Evolutionary conservation across 495 filamentous ascomycete genomes (phyloP).

Genomic region (Evansstolkia leycettana): DNA sequence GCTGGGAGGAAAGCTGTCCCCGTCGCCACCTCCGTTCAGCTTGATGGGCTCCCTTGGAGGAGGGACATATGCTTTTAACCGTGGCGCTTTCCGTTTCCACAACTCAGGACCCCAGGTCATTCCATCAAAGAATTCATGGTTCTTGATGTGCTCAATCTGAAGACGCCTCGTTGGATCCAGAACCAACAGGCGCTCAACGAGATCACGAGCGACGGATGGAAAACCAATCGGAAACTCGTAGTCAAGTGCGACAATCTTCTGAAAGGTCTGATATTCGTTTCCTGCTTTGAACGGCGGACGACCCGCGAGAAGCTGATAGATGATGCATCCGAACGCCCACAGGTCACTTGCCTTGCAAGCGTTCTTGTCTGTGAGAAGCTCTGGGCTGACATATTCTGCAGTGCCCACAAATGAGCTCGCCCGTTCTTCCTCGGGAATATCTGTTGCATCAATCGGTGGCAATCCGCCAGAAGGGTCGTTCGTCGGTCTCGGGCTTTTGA

Average conservation of each 20-base stretch:
- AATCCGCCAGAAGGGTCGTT: slow-evolving; percentile 28
- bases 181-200: slow-evolving; percentile 86
- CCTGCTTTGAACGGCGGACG: slow-evolving; percentile 93
- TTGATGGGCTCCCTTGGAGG: slow-evolving; percentile 73
- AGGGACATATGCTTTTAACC: slow-evolving; percentile 75
- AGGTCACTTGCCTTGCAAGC: slow-evolving; percentile 96
- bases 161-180: slow-evolving; percentile 77
- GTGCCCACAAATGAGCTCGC: slow-evolving; percentile 96
- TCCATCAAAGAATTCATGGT: slow-evolving; percentile 94
- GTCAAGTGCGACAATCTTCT: slow-evolving; percentile 90
- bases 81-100: slow-evolving; percentile 87
- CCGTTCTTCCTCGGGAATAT: slow-evolving; percentile 53
- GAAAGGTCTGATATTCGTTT: slow-evolving; percentile 97
- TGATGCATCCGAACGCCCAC: slow-evolving; percentile 99
- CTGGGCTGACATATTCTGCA: slow-evolving; percentile 96
- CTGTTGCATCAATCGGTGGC: slow-evolving; percentile 38
- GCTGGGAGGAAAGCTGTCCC: slow-evolving; percentile 33
- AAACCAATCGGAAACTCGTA: slow-evolving; percentile 92
- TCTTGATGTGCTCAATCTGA: slow-evolving; percentile 94
- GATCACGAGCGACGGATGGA: slow-evolving; percentile 74
- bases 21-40: slow-evolving; percentile 48
- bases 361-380: slow-evolving; percentile 87
- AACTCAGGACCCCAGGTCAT: slow-evolving; percentile 72
- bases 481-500: slow-evolving; percentile 52
- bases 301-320: slow-evolving; percentile 89